Evolutionary conservation across 2,329 filamentous ascomycete species (phyloP).

Genomic region (Hypoxylon sp.): DNA sequence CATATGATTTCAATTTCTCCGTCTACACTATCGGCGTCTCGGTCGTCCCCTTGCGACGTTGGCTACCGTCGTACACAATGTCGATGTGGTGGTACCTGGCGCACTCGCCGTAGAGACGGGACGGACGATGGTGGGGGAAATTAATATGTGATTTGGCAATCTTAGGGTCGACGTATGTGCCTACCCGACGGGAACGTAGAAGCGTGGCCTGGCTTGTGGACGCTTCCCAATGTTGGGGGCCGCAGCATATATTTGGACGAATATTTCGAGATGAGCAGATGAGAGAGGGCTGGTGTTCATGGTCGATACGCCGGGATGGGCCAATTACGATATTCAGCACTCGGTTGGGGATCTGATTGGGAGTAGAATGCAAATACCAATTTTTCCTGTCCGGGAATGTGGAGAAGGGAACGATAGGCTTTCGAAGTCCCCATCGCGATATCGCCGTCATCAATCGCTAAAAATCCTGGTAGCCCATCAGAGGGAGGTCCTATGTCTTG

Average conservation of each 20-base stretch:
- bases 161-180: conserved; percentile 34
- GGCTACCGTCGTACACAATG: conserved; percentile 16
- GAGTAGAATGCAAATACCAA: conserved; percentile 29
- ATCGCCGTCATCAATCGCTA: conserved; percentile 35
- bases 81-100: conserved; percentile 29
- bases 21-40: conserved; percentile 20
- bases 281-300: conserved; percentile 27
- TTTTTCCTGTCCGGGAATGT: conserved; percentile 43
- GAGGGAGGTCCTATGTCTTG: conserved; percentile 36
- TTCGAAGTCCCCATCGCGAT: conserved; percentile 28
- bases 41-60: conserved; percentile 9
- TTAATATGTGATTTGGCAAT: conserved; percentile 41
- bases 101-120: conserved; percentile 30
- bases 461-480: conserved; percentile 42
- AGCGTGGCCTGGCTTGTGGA: conserved; percentile 35
- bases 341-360: conserved; percentile 45
- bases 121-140: conserved; percentile 32
- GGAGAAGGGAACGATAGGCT: conserved; percentile 42
- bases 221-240: conserved; percentile 33
- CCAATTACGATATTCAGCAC: conserved; percentile 46
- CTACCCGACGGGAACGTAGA: conserved; percentile 44
- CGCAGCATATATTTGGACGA: conserved; percentile 34
- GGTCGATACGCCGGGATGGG: conserved; percentile 33
- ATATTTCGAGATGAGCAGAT: conserved; percentile 17
- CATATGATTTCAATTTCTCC: conserved; percentile 18